phyloP scores from a whole-genome alignment of 768 basidiomycete genomes.

The Mycena vulgaris region DNA sequence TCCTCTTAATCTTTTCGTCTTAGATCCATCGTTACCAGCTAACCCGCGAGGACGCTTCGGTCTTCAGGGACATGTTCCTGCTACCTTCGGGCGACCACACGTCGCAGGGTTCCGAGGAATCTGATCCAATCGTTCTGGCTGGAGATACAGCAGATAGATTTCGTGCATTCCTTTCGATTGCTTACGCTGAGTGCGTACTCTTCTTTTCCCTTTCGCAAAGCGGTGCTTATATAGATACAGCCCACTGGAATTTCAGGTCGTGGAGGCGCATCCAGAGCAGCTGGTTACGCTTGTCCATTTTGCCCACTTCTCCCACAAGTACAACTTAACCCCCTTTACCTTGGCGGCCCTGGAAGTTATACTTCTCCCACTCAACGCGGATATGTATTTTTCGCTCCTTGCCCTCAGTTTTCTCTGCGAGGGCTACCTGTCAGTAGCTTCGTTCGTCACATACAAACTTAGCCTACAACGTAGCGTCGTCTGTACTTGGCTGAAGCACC shows the following conservation, averaged over 20 bases:
- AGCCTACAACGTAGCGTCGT: not conserved
- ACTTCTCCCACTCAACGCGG: not conserved
- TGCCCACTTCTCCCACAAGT: slow-evolving; percentile 1
- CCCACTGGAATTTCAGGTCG: not conserved
- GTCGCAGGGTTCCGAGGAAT: not conserved
- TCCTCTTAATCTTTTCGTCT: too few species aligned
- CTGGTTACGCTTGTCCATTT: not conserved
- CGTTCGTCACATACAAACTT: not conserved
- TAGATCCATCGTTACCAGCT: too few species aligned
- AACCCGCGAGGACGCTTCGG: too few species aligned
- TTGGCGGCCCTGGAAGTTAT: not conserved
- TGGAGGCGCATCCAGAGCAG: not conserved
- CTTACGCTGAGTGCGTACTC: slow-evolving; percentile 1
- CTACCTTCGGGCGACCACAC: not conserved
- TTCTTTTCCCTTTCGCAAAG: not conserved
- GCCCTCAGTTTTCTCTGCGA: not conserved
- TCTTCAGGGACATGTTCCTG: too few species aligned
- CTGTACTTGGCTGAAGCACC: not conserved
- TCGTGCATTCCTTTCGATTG: not conserved
- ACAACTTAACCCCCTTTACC: not conserved
- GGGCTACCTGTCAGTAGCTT: not conserved
- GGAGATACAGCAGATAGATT: not conserved
- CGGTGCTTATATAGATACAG: not conserved
- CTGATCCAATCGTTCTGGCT: not conserved
- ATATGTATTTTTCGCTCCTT: not conserved